Percentiles rank a stretch among this genome's conserved stretches.
phyloP scores from a whole-genome alignment of 331 rosid species.

The Pyracantha coccinea region DNA sequence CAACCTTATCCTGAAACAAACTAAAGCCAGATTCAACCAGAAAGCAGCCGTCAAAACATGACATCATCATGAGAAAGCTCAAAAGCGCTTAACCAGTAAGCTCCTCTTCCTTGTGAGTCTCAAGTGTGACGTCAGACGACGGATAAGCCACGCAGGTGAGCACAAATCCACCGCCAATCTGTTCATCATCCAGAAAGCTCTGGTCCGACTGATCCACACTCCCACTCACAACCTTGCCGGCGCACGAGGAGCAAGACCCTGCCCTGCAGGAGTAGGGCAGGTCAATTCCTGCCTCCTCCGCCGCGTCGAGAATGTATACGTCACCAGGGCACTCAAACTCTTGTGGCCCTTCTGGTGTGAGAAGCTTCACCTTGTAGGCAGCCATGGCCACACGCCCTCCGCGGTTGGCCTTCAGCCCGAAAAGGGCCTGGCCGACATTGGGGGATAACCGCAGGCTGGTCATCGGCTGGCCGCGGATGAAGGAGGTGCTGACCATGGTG shows the following conservation, averaged over 20 bases:
- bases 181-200: conserved; percentile 73
- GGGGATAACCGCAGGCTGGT: conserved; percentile 36
- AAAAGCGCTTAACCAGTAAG: conserved; percentile 26
- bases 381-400: conserved; percentile 69
- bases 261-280: conserved; percentile 93
- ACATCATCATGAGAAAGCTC: neutral
- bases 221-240: conserved; percentile 49
- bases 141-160: conserved; percentile 85
- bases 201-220: conserved; percentile 60
- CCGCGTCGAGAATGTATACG: conserved; percentile 60
- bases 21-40: neutral
- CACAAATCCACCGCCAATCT: conserved; percentile 35
- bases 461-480: conserved; percentile 40
- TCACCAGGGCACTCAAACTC: conserved; percentile 59
- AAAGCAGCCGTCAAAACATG: neutral
- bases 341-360: conserved; percentile 49
- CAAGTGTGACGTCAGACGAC: conserved; percentile 37
- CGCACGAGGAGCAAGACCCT: conserved; percentile 87
- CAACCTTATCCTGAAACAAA: conserved; percentile 11
- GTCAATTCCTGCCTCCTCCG: conserved; percentile 57
- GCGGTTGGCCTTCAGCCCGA: conserved; percentile 44
- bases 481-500: conserved; percentile 57
- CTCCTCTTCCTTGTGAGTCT: conserved; percentile 86
- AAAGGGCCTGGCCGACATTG: conserved; percentile 33
- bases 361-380: conserved; percentile 43